Evolutionary conservation across 345 rosid genomes (phyloP).

Genomic region (Eucalyptus marginata): DNA sequence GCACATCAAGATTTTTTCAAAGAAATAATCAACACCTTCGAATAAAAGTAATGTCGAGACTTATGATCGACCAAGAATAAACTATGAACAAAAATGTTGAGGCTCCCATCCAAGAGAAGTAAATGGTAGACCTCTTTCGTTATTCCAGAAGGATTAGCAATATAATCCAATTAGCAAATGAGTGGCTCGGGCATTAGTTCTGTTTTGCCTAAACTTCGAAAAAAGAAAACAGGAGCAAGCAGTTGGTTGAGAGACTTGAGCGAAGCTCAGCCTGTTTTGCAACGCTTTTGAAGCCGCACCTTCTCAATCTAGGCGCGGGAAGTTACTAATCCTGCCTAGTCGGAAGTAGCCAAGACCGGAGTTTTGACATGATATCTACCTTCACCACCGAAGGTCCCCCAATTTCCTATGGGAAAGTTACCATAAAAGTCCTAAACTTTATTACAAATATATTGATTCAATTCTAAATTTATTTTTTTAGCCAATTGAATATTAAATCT

Average conservation of each 20-base stretch:
- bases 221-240: background rate
- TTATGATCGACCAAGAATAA: too few relatives aligned
- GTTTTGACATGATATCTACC: rapidly evolving
- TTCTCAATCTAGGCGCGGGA: rapidly evolving
- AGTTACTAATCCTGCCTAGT: rapidly evolving
- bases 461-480: too few relatives aligned
- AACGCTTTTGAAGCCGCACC: rapidly evolving
- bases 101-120: background rate
- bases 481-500: rapidly evolving
- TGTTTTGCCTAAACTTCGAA: background rate
- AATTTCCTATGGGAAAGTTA: too few relatives aligned
- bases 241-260: too few relatives aligned
- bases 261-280: too few relatives aligned
- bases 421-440: too few relatives aligned
- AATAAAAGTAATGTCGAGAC: too few relatives aligned
- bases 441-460: too few relatives aligned
- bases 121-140: background rate
- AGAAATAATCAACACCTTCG: too few relatives aligned
- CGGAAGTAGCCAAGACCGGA: rapidly evolving
- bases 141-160: background rate
- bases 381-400: rapidly evolving
- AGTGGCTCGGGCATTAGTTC: background rate
- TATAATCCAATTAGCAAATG: background rate
- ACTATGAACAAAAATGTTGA: background rate
- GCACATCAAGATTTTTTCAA: too few relatives aligned